Percentiles rank a stretch among this genome's conserved stretches.
These are phyloP conservation scores for Alternaria burnsii DNA, from an alignment of 2,329 filamentous ascomycete species.

Conservation along the genomic window DNA sequence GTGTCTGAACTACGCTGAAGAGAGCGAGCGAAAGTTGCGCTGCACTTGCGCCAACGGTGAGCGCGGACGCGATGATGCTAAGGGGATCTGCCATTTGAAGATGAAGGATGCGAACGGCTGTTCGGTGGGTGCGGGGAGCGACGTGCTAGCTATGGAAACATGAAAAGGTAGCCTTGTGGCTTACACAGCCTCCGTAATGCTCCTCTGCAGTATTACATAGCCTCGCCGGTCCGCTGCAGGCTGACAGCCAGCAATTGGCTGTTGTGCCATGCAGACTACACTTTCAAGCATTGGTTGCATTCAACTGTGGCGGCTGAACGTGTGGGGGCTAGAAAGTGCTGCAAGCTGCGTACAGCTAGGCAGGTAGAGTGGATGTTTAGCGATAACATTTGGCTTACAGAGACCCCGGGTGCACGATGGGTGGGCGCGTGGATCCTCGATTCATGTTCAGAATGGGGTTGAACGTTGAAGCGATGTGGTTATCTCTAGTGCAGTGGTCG, in stretches of 20 bases:
- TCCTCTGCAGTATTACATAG: conserved; percentile 8
- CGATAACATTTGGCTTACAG: not conserved
- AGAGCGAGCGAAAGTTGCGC: conserved; percentile 27
- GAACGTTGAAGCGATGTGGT: not conserved
- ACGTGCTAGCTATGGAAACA: not conserved
- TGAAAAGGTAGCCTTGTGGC: not conserved
- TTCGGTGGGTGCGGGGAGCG: not conserved
- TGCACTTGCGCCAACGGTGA: conserved; percentile 25
- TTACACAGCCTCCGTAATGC: conserved; percentile 15
- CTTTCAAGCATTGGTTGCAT: not conserved
- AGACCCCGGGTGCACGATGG: not conserved
- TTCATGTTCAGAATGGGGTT: not conserved
- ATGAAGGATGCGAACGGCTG: conserved; percentile 1
- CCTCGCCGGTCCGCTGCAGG: conserved; percentile 6
- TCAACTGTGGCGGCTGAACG: not conserved
- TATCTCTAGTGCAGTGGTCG: not conserved
- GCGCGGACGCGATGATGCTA: conserved; percentile 14
- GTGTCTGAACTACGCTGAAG: conserved; percentile 23
- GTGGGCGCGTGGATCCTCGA: not conserved
- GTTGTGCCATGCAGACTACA: not conserved
- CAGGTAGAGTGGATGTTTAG: not conserved
- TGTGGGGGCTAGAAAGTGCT: not conserved
- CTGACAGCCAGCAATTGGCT: conserved; percentile 1
- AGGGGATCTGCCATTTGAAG: conserved; percentile 16
- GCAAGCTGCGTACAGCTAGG: not conserved